Evolutionary conservation across 768 basidiomycete species (phyloP), one percentile per base, ranked within the genome.

Genomic region (Termitomyces sp.): DNA sequence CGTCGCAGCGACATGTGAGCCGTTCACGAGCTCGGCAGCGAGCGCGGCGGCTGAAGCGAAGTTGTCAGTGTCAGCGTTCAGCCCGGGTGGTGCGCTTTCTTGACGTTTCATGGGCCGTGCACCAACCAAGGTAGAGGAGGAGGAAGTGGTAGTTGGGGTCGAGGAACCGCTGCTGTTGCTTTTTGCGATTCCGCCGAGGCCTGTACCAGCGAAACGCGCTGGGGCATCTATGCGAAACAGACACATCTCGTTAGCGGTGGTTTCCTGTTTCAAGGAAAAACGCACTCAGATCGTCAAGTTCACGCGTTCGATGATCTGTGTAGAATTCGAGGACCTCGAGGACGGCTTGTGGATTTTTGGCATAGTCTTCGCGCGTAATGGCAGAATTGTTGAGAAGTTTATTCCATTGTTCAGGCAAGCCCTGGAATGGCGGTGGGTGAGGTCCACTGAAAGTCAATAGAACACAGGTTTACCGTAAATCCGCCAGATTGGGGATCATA

Each of bases 321-420:
- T 98, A 99, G 75, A 98, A 99, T 68, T 98, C 95, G 60, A 99
- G 86, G 1, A 97, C 96, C 60, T 98, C 96, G 18, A 98, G 81
- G 14, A 99, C 96, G 1, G 96, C 96, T 67, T 98, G 96, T 0
- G 96, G 96, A 67, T 99, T 90, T 68, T 90, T 91, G 5, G 92
- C 94, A 57, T 98, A 97, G 71, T 99, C 96, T 73, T 99, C 96
- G 55, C 92, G 89, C 2, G 96, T 99, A 72, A 99, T 97, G 34
- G 94, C 94, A 4, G 93, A 95, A 68, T 95, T 94, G 5, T 93
- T 98, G 65, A 99, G 81, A n/a, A 99, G 79, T 61, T 94, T 92
- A 67, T 85, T 91, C 96, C 96, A 99, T 77, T 96, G 93, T 56
- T 97, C 94, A 10, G 96, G 96, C 70, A 99, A 85, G 57, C 96